These are phyloP conservation scores for Veloboletus limbatus DNA, from an alignment of 1,284 basidiomycete genomes.

Conservation along the genomic window DNA sequence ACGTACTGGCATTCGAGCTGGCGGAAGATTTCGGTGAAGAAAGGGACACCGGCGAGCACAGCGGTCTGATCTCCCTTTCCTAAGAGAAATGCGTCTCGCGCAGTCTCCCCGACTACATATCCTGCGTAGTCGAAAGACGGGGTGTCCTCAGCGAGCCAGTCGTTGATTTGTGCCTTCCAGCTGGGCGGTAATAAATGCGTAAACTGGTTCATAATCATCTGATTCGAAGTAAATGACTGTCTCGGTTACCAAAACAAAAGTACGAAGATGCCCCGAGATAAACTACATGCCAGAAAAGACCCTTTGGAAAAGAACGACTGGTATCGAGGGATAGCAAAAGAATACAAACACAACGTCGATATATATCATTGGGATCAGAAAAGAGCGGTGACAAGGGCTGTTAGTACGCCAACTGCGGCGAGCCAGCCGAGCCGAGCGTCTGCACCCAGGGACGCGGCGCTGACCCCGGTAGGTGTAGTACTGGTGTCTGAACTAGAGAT, in stretches of 20 bases:
- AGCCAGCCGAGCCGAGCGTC: constrained; percentile 30
- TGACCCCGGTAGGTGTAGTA: constrained; percentile 26
- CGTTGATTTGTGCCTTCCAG: constrained; percentile 80
- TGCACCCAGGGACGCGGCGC: constrained; percentile 30
- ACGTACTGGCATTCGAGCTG: constrained; percentile 89
- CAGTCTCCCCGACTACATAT: constrained; percentile 91
- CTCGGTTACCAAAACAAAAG: constrained; percentile 3
- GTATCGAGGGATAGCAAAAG: background rate
- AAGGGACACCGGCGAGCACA: constrained; percentile 92
- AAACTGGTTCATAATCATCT: constrained; percentile 41
- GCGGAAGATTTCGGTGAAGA: constrained; percentile 91
- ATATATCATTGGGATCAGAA: constrained; percentile 14
- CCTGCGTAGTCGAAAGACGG: constrained; percentile 98
- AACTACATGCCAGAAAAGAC: background rate
- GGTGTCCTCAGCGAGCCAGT: constrained; percentile 92
- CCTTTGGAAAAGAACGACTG: background rate
- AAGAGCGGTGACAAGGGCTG: constrained; percentile 21
- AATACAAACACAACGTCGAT: background rate
- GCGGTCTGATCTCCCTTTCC: constrained; percentile 79
- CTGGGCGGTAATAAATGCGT: constrained; percentile 84
- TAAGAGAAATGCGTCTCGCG: constrained; percentile 84
- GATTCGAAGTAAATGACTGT: background rate
- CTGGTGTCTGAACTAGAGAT: constrained; percentile 25
- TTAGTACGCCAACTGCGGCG: constrained; percentile 29
- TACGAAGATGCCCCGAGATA: background rate